phyloP scores from a whole-genome alignment of 192 early-diverging fungal species.

The Mortierella alpina region DNA sequence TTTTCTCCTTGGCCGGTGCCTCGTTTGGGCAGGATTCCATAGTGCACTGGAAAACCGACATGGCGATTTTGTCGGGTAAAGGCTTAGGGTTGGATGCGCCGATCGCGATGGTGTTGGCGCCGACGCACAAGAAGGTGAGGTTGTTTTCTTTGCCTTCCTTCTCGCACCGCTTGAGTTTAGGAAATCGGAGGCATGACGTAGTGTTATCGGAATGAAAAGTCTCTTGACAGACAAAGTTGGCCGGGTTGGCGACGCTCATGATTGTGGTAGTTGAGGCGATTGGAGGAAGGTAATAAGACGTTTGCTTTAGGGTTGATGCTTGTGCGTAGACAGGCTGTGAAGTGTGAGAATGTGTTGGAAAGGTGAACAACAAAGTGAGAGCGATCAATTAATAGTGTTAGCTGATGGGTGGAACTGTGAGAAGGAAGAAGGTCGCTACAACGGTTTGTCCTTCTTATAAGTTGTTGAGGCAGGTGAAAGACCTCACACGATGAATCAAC shows the following conservation, averaged over 20 bases:
- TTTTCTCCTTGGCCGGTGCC: conserved; percentile 13
- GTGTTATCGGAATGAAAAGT: conserved; percentile 25
- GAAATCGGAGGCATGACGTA: conserved; percentile 30
- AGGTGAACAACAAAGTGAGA: too few relatives aligned
- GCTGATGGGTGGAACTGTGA: too few relatives aligned
- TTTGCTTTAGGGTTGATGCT: not conserved
- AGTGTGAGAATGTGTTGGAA: too few relatives aligned
- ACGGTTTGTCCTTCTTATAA: too few relatives aligned
- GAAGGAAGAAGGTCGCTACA: too few relatives aligned
- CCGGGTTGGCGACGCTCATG: conserved; percentile 13
- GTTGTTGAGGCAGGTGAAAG: too few relatives aligned
- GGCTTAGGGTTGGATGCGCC: conserved; percentile 23
- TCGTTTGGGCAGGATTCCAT: conserved; percentile 18
- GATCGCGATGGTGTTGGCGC: conserved; percentile 16
- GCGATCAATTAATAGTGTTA: too few relatives aligned
- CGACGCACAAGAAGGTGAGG: conserved; percentile 29
- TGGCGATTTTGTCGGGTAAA: conserved; percentile 13
- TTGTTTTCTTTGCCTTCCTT: conserved; percentile 5
- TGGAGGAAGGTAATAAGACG: not conserved
- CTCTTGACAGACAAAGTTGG: conserved; percentile 28
- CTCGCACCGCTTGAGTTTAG: conserved; percentile 31
- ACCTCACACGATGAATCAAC: too few relatives aligned
- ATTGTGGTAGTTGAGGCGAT: not conserved
- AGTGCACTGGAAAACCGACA: conserved; percentile 9
- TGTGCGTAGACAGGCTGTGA: too few relatives aligned